Percentiles rank a stretch among this genome's conserved stretches.
These are phyloP conservation scores for Abrus pulchellus DNA, from an alignment of 306 rosid species.

Conservation along the genomic window DNA sequence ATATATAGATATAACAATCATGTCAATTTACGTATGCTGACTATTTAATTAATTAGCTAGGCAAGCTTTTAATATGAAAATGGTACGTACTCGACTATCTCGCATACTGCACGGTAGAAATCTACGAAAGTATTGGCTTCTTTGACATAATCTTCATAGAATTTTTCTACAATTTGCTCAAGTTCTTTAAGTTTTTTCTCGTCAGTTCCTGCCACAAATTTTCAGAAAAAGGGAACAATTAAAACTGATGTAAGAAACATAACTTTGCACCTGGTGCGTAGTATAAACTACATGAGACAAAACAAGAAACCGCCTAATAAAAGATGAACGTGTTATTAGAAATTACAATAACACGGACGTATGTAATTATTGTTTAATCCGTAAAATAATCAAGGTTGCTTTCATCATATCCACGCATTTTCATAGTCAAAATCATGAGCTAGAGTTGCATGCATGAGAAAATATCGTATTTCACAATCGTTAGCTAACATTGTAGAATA, in stretches of 20 bases:
- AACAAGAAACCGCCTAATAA: not conserved
- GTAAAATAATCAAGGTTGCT: not conserved
- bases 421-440: not conserved
- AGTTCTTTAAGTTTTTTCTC: slow-evolving; percentile 53
- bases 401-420: not conserved
- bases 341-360: not conserved
- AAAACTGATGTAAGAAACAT: not conserved
- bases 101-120: slow-evolving; percentile 61
- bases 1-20: not conserved
- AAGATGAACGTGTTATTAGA: not conserved
- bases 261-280: not conserved
- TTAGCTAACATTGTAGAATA: not conserved
- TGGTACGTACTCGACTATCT: slow-evolving; percentile 63
- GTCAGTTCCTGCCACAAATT: slow-evolving; percentile 56
- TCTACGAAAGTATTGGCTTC: not conserved
- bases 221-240: slow-evolving; percentile 10
- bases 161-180: slow-evolving; percentile 18
- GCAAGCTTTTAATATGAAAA: not conserved
- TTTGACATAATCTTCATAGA: slow-evolving; percentile 5
- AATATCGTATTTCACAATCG: not conserved
- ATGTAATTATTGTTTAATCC: not conserved
- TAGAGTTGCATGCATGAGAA: slow-evolving; percentile 10
- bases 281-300: not conserved
- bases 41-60: not conserved
- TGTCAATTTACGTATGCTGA: not conserved